A percentile compares a stretch with the other conserved stretches of the same genome.
phyloP scores from a whole-genome alignment of 352 stramenopile species.

The Blastocystis sp. region DNA sequence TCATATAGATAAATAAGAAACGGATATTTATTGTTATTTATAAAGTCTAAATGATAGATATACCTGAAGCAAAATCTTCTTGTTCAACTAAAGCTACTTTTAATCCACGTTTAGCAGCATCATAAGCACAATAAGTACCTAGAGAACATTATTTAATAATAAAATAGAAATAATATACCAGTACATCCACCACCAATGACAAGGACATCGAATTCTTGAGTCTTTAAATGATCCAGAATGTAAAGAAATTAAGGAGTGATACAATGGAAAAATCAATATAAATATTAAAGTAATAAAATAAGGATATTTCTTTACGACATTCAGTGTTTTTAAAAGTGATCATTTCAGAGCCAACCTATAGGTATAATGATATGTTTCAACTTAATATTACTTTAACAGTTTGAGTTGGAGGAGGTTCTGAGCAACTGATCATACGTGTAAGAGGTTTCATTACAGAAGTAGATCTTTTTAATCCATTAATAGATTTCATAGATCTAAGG shows the following conservation, averaged over 20 bases:
- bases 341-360: conserved; percentile 4
- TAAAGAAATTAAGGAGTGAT: conserved; percentile 7
- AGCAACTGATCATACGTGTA: too few relatives aligned
- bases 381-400: too few relatives aligned
- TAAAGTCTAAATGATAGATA: too few relatives aligned
- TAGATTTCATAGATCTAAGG: too few relatives aligned
- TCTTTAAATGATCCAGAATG: conserved; percentile 56
- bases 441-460: too few relatives aligned
- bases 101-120: conserved; percentile 67
- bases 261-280: background rate
- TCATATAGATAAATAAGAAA: too few relatives aligned
- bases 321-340: background rate
- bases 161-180: conserved; percentile 57
- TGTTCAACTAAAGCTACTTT: conserved; percentile 71
- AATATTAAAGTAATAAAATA: too few relatives aligned
- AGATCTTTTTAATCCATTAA: too few relatives aligned
- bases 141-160: background rate
- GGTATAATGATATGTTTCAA: too few relatives aligned
- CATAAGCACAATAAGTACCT: conserved; percentile 51
- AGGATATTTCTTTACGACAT: conserved; percentile 4
- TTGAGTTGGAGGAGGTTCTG: too few relatives aligned
- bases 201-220: conserved; percentile 70
- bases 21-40: too few relatives aligned
- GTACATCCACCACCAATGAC: conserved; percentile 72
- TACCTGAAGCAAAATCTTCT: conserved; percentile 67